Evolutionary conservation across 2,329 filamentous ascomycete species (phyloP).

Genomic region (Ophiostoma ips): DNA sequence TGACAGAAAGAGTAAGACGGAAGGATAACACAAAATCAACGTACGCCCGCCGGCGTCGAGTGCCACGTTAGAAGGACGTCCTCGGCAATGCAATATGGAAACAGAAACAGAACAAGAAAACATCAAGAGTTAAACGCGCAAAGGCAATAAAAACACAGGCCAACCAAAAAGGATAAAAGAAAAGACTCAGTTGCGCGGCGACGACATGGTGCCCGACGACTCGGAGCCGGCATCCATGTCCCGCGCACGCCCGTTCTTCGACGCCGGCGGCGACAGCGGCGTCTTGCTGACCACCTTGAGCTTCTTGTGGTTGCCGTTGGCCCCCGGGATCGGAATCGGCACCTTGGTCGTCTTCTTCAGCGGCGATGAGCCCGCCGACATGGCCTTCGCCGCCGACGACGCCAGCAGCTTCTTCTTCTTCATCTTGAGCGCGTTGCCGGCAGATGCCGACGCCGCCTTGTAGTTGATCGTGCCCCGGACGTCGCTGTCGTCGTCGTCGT

Average conservation of each 20-base stretch:
- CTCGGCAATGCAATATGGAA: too few relatives aligned
- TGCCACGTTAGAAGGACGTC: too few relatives aligned
- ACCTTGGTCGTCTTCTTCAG: slow-evolving; percentile 31
- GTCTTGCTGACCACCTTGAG: slow-evolving; percentile 28
- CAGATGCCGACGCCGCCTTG: slow-evolving; percentile 1
- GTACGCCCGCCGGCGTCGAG: too few relatives aligned
- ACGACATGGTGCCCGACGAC: slow-evolving; percentile 42
- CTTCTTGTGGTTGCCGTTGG: slow-evolving; percentile 23
- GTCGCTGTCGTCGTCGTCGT: slow-evolving; percentile 4
- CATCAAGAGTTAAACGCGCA: background rate
- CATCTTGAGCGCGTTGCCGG: background rate
- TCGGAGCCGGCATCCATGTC: slow-evolving; percentile 36
- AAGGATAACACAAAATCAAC: too few relatives aligned
- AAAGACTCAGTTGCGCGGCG: slow-evolving; percentile 28
- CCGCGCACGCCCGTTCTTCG: slow-evolving; percentile 34
- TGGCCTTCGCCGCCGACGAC: slow-evolving; percentile 22
- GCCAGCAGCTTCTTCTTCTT: slow-evolving; percentile 12
- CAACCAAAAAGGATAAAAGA: background rate
- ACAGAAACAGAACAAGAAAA: background rate
- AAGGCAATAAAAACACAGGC: background rate
- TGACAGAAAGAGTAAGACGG: too few relatives aligned
- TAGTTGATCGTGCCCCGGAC: slow-evolving; percentile 8
- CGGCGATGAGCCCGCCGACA: slow-evolving; percentile 14
- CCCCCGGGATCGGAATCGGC: slow-evolving; percentile 23
- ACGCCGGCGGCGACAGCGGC: slow-evolving; percentile 31